phyloP scores from a whole-genome alignment of 1,139 yeast species.

The Diutina siamensis region DNA sequence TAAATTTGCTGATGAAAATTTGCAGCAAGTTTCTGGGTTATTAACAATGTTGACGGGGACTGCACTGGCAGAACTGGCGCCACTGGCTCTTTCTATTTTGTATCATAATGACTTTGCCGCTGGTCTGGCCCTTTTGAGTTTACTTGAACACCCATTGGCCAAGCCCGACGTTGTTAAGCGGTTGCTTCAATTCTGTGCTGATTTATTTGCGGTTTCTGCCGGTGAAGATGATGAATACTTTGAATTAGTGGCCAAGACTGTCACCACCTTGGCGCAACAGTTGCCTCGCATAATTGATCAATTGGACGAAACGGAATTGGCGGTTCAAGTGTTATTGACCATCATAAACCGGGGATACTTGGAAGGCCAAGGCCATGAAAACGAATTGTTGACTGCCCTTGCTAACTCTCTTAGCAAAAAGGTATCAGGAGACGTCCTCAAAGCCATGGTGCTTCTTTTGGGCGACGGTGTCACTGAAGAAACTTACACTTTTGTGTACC shows the following conservation, averaged over 20 bases:
- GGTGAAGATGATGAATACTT: not conserved
- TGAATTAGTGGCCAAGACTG: slow-evolving; percentile 1
- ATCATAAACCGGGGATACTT: not conserved
- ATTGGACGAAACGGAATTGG: not conserved
- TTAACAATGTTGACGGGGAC: not conserved
- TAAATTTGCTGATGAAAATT: slow-evolving; percentile 60
- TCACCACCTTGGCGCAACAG: not conserved
- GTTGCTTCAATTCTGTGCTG: slow-evolving; percentile 4
- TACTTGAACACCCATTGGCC: not conserved
- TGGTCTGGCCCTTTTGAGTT: not conserved
- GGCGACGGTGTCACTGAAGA: not conserved
- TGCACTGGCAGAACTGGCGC: not conserved
- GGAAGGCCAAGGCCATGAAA: not conserved
- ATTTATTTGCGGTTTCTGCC: not conserved
- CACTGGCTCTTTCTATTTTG: not conserved
- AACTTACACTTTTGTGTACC: not conserved
- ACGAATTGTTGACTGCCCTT: not conserved
- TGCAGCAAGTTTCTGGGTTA: slow-evolving; percentile 32
- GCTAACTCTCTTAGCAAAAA: not conserved
- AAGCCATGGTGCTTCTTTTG: slow-evolving; percentile 3
- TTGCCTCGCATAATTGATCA: slow-evolving; percentile 1
- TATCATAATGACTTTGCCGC: not conserved
- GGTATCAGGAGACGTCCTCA: not conserved
- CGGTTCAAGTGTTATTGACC: not conserved
- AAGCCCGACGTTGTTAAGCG: not conserved